Conservation (phyloP, 2,329 filamentous ascomycete genomes). For the Aulographum hederae region DNA sequence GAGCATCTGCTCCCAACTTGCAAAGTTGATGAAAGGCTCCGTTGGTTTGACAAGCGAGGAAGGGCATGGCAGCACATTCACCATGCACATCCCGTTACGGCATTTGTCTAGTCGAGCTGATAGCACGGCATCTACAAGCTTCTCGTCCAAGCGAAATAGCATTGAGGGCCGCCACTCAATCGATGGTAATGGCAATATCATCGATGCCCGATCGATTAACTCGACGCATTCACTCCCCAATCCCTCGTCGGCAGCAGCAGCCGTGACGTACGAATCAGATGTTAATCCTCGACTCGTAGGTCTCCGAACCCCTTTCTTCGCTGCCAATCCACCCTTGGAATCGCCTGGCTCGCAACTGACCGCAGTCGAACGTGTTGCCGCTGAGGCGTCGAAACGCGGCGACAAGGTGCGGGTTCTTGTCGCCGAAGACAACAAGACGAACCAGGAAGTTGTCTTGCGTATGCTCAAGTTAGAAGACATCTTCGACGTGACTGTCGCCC, state of each 20-base stretch:
- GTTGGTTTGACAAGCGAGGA: constrained; percentile 55
- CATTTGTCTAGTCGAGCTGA: constrained; percentile 51
- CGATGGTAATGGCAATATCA: constrained; percentile 9
- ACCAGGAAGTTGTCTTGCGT: constrained; percentile 31
- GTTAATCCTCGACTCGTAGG: constrained; percentile 65
- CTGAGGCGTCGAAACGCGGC: constrained; percentile 34
- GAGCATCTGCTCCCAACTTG: constrained; percentile 77
- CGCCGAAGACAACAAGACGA: constrained; percentile 54
- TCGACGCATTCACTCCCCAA: constrained; percentile 9
- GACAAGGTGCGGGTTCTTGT: constrained; percentile 65
- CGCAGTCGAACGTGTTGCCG: constrained; percentile 46
- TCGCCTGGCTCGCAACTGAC: constrained; percentile 43
- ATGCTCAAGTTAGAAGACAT: constrained; percentile 61
- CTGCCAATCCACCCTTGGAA: constrained; percentile 24
- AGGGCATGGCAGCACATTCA: constrained; percentile 64
- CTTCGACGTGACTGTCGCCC: constrained; percentile 78
- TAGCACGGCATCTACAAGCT: constrained; percentile 20
- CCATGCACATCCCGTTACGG: constrained; percentile 62
- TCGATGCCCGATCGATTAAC: constrained; percentile 10
- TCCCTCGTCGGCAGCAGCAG: constrained; percentile 8
- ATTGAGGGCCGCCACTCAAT: background rate
- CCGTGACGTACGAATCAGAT: constrained; percentile 31
- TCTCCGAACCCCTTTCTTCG: constrained; percentile 68
- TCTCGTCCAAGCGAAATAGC: background rate
- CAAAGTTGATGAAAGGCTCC: constrained; percentile 62